Conservation (phyloP, 495 filamentous ascomycete genomes). For the Hypomontagnella monticulosa region DNA sequence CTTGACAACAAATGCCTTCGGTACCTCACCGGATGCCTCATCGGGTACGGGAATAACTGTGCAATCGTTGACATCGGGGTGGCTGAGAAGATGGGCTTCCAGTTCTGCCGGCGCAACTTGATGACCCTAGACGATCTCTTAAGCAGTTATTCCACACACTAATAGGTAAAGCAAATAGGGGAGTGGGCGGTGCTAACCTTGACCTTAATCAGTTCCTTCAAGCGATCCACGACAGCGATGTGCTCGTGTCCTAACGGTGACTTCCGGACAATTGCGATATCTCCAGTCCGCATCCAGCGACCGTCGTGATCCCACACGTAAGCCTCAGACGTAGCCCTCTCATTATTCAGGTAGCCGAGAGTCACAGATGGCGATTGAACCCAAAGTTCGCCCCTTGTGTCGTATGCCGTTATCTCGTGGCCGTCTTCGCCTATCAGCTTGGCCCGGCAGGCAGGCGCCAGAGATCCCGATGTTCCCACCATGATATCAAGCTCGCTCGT, state of each 20-base stretch:
- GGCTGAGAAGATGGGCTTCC: slow-evolving; percentile 85
- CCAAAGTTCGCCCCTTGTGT: slow-evolving; percentile 82
- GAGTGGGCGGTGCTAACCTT: slow-evolving; percentile 66
- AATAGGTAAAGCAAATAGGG: too few species aligned
- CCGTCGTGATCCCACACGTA: slow-evolving; percentile 76
- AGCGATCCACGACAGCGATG: slow-evolving; percentile 83
- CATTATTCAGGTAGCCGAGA: slow-evolving; percentile 86
- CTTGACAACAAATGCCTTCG: slow-evolving; percentile 89
- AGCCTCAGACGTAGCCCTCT: slow-evolving; percentile 81
- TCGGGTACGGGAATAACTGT: slow-evolving; percentile 85
- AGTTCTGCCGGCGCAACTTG: slow-evolving; percentile 95
- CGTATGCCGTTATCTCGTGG: slow-evolving; percentile 76
- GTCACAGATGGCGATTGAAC: slow-evolving; percentile 80
- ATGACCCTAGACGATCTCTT: slow-evolving; percentile 64
- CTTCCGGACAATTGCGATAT: slow-evolving; percentile 78
- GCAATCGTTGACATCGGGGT: slow-evolving; percentile 82
- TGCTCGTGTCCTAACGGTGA: slow-evolving; percentile 76
- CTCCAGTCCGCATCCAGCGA: slow-evolving; percentile 85
- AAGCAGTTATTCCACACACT: background rate
- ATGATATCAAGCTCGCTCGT: slow-evolving; percentile 73
- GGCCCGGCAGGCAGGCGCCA: slow-evolving; percentile 72
- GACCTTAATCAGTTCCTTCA: slow-evolving; percentile 95
- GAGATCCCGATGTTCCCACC: slow-evolving; percentile 76
- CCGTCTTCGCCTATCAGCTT: slow-evolving; percentile 79
- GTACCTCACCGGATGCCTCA: slow-evolving; percentile 79